A percentile compares a stretch with the other conserved stretches of the same genome.
These are phyloP conservation scores for Chalaropsis ovoidea DNA, from an alignment of 2,329 filamentous ascomycete species.

Conservation along the genomic window DNA sequence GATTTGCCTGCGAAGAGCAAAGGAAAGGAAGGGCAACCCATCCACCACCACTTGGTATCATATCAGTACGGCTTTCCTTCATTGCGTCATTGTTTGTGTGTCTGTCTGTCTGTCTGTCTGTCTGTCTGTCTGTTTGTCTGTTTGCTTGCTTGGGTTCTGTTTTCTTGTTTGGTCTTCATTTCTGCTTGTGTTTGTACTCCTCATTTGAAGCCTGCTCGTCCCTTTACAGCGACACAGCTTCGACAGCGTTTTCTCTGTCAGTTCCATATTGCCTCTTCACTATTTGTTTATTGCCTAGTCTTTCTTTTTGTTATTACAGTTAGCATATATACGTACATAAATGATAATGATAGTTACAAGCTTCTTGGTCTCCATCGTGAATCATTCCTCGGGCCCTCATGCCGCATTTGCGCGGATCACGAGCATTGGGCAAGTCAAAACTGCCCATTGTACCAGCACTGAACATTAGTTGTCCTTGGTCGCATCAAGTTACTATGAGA, in stretches of 20 bases:
- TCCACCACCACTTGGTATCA: conserved; percentile 9
- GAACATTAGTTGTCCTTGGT: no score
- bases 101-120: not conserved
- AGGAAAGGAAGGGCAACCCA: not conserved
- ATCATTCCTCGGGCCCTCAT: no score
- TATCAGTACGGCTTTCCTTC: conserved; percentile 6
- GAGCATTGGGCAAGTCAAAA: no score
- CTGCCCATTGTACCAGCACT: no score
- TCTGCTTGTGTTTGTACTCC: not conserved
- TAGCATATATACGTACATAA: not conserved
- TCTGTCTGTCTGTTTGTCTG: not conserved
- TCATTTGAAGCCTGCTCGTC: conserved; percentile 1
- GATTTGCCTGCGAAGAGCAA: conserved; percentile 14
- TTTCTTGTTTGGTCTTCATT: not conserved
- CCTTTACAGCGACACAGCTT: not conserved
- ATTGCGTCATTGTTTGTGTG: not conserved
- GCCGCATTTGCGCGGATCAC: no score
- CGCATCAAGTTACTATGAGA: no score
- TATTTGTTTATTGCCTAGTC: not conserved
- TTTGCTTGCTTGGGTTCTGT: conserved; percentile 9
- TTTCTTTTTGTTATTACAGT: conserved; percentile 1
- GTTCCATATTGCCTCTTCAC: not conserved
- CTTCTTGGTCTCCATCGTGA: not conserved
- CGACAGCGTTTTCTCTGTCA: conserved; percentile 12
- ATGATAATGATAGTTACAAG: not conserved